A percentile compares a stretch with the other conserved stretches of the same genome.
Conservation (phyloP, 2,329 filamentous ascomycete genomes). For the Pezicula rhizophila region DNA sequence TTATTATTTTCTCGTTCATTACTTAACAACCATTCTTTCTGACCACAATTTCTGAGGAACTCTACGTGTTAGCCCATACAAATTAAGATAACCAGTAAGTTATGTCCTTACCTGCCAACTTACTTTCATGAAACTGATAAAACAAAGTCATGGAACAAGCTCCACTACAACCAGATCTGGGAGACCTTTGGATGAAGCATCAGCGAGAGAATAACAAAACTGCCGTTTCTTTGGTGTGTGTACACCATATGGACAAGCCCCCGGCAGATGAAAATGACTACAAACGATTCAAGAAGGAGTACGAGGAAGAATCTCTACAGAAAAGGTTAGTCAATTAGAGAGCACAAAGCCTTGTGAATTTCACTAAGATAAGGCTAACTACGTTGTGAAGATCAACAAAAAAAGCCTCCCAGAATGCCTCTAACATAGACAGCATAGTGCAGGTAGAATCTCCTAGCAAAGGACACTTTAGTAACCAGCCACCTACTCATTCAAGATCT, state of each 20-base stretch:
- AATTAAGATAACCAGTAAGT: too few relatives aligned
- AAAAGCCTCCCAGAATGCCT: neutral
- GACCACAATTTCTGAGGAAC: too few relatives aligned
- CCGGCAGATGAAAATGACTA: conserved; percentile 7
- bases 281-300: conserved; percentile 6
- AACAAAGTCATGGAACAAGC: too few relatives aligned
- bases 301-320: conserved; percentile 6
- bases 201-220: conserved; percentile 13
- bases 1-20: too few relatives aligned
- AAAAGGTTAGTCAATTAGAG: conserved; percentile 17
- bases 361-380: neutral
- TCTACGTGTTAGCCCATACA: too few relatives aligned
- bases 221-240: conserved; percentile 15
- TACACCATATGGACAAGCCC: too few relatives aligned
- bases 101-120: too few relatives aligned
- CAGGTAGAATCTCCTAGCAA: too few relatives aligned
- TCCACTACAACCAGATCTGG: conserved; percentile 4
- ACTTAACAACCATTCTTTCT: too few relatives aligned
- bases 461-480: conserved; percentile 6
- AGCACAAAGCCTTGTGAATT: too few relatives aligned
- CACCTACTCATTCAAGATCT: conserved; percentile 10
- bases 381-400: neutral
- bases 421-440: too few relatives aligned
- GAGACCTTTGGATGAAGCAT: conserved; percentile 17
- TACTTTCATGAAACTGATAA: too few relatives aligned